Evolutionary conservation across 75 land plant species (phyloP).

Genomic region (Ceratopteris richardii): DNA sequence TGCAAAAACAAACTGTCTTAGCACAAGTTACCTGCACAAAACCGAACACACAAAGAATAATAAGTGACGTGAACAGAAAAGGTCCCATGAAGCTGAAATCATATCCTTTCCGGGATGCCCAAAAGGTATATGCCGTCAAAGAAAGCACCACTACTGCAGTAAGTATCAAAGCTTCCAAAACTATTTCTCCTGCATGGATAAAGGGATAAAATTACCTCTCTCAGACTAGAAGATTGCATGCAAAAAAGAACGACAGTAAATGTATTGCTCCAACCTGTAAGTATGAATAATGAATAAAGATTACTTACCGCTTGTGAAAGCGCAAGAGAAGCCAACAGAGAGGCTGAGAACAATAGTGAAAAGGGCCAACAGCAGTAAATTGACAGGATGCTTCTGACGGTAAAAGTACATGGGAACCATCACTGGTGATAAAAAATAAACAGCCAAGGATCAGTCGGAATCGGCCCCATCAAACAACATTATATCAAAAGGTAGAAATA

Average conservation of each 20-base stretch:
- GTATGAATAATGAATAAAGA: not conserved
- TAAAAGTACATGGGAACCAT: constrained; percentile 65
- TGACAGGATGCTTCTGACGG: constrained; percentile 85
- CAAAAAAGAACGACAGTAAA: not conserved
- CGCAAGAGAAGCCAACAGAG: constrained; percentile 79
- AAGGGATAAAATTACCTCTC: not conserved
- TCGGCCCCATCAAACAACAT: not conserved
- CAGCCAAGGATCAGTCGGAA: not conserved
- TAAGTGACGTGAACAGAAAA: constrained; percentile 58
- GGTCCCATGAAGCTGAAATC: constrained; percentile 91
- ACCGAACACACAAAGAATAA: constrained; percentile 57
- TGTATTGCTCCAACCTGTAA: not conserved
- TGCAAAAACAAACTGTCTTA: not conserved
- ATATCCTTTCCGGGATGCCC: constrained; percentile 86
- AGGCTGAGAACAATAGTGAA: constrained; percentile 74
- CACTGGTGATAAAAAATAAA: constrained; percentile 35
- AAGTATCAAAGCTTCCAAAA: constrained; percentile 77
- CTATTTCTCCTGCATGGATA: constrained; percentile 58
- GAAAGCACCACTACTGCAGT: constrained; percentile 67
- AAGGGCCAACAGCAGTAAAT: constrained; percentile 72
- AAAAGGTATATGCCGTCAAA: constrained; percentile 89
- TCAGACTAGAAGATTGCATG: not conserved
- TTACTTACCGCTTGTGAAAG: constrained; percentile 68
- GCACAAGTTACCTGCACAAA: constrained; percentile 56
- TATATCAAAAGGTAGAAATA: not conserved